Evolutionary conservation across 495 filamentous ascomycete species (phyloP).

Genomic region (Aspergillus sclerotiicarbonarius): DNA sequence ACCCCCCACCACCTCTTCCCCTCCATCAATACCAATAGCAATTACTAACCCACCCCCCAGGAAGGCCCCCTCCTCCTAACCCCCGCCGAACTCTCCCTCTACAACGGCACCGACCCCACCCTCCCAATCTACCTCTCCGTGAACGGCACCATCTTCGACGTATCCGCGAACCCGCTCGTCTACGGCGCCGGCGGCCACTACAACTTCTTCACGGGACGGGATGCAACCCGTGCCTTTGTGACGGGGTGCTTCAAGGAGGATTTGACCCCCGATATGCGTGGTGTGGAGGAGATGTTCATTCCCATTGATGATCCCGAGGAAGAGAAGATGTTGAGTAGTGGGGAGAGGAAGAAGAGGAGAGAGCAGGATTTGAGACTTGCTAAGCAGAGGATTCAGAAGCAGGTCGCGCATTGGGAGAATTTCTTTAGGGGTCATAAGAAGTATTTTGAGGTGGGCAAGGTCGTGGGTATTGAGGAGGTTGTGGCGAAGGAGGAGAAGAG

Average conservation of each 20-base stretch:
- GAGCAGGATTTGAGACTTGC: slow-evolving; percentile 50
- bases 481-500: slow-evolving; percentile 33
- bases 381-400: slow-evolving; percentile 39
- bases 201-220: slow-evolving; percentile 79
- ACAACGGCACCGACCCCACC: slow-evolving; percentile 71
- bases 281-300: slow-evolving; percentile 86
- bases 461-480: slow-evolving; percentile 39
- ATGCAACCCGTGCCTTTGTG: slow-evolving; percentile 89
- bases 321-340: slow-evolving; percentile 44
- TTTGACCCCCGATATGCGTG: slow-evolving; percentile 74
- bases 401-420: slow-evolving; percentile 47
- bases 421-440: slow-evolving; percentile 77
- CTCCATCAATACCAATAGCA: slow-evolving; percentile 29
- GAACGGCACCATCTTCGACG: slow-evolving; percentile 94
- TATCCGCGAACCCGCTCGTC: slow-evolving; percentile 65
- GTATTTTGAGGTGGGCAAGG: slow-evolving; percentile 71
- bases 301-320: slow-evolving; percentile 60
- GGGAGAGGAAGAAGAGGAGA: slow-evolving; percentile 54
- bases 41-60: too few species aligned
- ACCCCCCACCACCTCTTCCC: neutral
- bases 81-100: slow-evolving; percentile 64
- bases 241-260: slow-evolving; percentile 94
- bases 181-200: slow-evolving; percentile 93
- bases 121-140: slow-evolving; percentile 88
- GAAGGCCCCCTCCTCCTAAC: slow-evolving; percentile 60